Conservation (phyloP, 1,284 basidiomycete genomes). For the Ustilago esculenta region DNA sequence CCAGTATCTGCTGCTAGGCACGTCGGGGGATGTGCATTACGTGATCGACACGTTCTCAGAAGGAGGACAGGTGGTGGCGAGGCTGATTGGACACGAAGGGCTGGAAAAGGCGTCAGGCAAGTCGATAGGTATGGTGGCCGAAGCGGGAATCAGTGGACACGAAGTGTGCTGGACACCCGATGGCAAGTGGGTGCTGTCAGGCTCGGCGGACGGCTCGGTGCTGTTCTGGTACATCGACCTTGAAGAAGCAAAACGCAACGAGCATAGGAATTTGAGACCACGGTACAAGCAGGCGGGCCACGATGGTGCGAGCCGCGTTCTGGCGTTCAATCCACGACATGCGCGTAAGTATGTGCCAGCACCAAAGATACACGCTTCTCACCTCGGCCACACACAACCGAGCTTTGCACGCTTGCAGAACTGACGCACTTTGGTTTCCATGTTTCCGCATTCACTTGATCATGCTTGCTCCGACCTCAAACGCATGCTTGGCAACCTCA, state of each 20-base stretch:
- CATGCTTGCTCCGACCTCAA: too few species aligned
- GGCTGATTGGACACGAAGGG: constrained; percentile 57
- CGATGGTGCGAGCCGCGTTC: constrained; percentile 43
- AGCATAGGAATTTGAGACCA: constrained; percentile 29
- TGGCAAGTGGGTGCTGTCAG: constrained; percentile 58
- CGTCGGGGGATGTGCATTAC: constrained; percentile 90
- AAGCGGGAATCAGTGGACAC: constrained; percentile 61
- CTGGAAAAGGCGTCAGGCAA: constrained; percentile 48
- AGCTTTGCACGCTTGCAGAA: too few species aligned
- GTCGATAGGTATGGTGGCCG: constrained; percentile 54
- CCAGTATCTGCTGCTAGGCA: constrained; percentile 88
- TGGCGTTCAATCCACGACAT: constrained; percentile 61
- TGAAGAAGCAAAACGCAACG: constrained; percentile 25
- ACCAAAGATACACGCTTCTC: too few species aligned
- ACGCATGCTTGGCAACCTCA: constrained; percentile 18
- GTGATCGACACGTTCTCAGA: constrained; percentile 69
- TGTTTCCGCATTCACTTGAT: too few species aligned
- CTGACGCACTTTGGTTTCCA: too few species aligned
- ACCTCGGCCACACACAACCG: too few species aligned
- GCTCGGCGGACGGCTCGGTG: constrained; percentile 35
- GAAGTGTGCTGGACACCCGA: constrained; percentile 63
- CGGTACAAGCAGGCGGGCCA: constrained; percentile 47
- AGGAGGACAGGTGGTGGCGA: constrained; percentile 30
- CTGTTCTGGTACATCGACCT: constrained; percentile 52
- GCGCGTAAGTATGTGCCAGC: constrained; percentile 52